Base-by-base conservation (phyloP, 2,329 filamentous ascomycete genomes). In the Fusarium annulatum region DNA sequence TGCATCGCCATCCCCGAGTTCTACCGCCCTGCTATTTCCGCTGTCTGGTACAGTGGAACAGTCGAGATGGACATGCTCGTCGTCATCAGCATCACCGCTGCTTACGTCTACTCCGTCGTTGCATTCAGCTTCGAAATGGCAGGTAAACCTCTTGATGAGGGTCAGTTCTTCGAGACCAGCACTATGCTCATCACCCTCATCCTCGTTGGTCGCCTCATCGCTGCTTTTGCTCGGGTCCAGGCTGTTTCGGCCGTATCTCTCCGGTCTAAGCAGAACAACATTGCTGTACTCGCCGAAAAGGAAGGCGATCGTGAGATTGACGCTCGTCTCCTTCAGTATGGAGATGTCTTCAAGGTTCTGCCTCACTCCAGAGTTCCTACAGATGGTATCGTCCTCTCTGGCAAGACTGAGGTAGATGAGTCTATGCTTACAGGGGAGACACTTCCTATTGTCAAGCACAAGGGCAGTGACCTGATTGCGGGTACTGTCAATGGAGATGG, bases 331-430 rank as follows among this genome's bases (percentile, higher is more conserved):
- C 81, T 92, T 6, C 89, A 92, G 61, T 88, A 88, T 62, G 88
- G 88, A 1, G 90, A 92, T 71, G 73, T 77, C 0, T 86, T 92
- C 79, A 85, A 82, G 30, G 83, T 91, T 21, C 72, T 79, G 0
- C 86, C 89, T 0, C 84, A 91, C 63, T 83, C 84, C 0, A 80
- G 80, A 5, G 82, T 92, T 2, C 84, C 86, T 2, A 92, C 90
- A 0, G 90, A 93, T 65, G 91, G 89, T 0, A 81, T 83, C 0
- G 85, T 92, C 4, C 67, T 87, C 0, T 80, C 77, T 18, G 90
- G 91, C 0, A 81, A 80, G 1, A 88, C 85, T 10, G 89, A 91
- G 61, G 84, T 92, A 2, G 87, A 93, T 64, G 90, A 92, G 76
- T 91, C 89, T 0, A 91, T 91, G 87, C 79, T 92, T 14, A 67